phyloP scores from a whole-genome alignment of 257 asterid genomes.

The Solanum peruvianum region DNA sequence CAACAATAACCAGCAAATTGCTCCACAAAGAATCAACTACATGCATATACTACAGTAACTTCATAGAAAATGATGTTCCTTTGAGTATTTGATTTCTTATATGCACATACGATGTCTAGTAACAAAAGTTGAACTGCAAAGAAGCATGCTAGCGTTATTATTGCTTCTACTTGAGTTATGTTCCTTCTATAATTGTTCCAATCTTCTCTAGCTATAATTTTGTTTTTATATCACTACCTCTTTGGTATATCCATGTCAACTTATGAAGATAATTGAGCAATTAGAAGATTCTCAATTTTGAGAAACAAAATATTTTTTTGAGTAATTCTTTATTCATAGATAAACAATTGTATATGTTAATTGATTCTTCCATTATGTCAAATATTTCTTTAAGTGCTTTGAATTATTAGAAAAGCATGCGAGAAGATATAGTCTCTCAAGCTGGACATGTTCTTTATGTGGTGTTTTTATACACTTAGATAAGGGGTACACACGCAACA shows the following conservation, averaged over 20 bases:
- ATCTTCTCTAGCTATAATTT: not conserved
- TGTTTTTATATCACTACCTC: not conserved
- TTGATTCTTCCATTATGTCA: not conserved
- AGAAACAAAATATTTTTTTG: not conserved
- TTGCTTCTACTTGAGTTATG: not conserved
- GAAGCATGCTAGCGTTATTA: not conserved
- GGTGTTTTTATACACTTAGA: not conserved
- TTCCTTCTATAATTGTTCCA: not conserved
- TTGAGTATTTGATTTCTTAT: not conserved
- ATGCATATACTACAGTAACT: not conserved
- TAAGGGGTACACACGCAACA: not conserved
- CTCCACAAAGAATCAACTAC: not conserved
- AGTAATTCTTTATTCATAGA: not conserved
- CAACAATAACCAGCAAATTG: not conserved
- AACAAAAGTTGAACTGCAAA: not conserved
- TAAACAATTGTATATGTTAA: not conserved
- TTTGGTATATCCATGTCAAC: not conserved
- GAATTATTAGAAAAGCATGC: not conserved
- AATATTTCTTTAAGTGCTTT: not conserved
- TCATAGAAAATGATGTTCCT: not conserved
- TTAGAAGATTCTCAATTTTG: not conserved
- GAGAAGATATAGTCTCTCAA: not conserved
- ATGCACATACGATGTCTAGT: not conserved
- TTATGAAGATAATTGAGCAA: not conserved
- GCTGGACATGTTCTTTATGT: not conserved